A percentile compares a stretch with the other conserved stretches of the same genome.
Conservation (phyloP, 2,329 filamentous ascomycete genomes). For the Sporothrix dimorphospora region DNA sequence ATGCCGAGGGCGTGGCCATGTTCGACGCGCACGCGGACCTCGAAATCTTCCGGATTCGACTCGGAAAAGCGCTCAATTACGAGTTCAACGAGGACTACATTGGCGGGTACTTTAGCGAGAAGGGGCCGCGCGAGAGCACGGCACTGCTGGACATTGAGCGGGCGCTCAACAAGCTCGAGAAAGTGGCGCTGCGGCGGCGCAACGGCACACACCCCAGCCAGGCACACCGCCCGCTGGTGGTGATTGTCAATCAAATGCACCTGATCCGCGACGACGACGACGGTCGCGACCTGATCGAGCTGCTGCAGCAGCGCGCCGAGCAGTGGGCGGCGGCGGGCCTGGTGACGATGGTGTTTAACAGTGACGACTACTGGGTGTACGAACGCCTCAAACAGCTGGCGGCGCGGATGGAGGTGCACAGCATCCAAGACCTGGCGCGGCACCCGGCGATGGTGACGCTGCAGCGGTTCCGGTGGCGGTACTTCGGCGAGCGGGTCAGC, state of each 20-base stretch:
- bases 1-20: constrained; percentile 90
- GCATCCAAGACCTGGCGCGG: constrained; percentile 82
- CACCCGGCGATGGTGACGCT: constrained; percentile 75
- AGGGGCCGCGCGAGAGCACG: constrained; percentile 87
- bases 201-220: constrained; percentile 53
- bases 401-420: constrained; percentile 91
- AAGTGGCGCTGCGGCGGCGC: constrained; percentile 79
- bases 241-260: constrained; percentile 95
- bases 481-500: constrained; percentile 66
- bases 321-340: constrained; percentile 93
- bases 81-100: constrained; percentile 99
- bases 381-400: constrained; percentile 90
- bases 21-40: constrained; percentile 94
- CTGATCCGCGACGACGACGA: constrained; percentile 88
- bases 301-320: constrained; percentile 93
- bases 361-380: constrained; percentile 98
- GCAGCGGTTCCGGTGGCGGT: constrained; percentile 76
- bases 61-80: constrained; percentile 93
- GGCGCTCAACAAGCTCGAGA: constrained; percentile 96
- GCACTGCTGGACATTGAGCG: constrained; percentile 93
- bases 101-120: constrained; percentile 91
- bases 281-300: constrained; percentile 88
- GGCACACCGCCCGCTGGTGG: constrained; percentile 64
- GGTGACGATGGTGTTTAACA: constrained; percentile 92
- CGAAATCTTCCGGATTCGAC: constrained; percentile 89